Base-by-base conservation (phyloP, 2,329 filamentous ascomycete species). In the Penicillium sp. region DNA sequence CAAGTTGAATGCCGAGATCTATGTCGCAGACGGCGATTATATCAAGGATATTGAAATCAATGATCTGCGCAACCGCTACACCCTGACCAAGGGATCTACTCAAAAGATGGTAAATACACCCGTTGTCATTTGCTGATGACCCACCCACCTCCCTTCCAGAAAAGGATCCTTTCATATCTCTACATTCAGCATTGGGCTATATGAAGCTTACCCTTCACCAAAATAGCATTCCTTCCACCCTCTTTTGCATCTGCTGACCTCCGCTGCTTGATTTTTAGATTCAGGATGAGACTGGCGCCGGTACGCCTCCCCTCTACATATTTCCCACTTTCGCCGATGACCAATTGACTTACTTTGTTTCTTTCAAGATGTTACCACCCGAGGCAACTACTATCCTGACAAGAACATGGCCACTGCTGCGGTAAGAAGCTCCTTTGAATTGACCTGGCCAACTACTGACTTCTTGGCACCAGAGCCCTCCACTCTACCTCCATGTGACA, bases 21-120 rank as follows among this genome's bases (percentile, higher is more conserved):
- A 97, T 72, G 89, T 96, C 66, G 89, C 92, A 58, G 94, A 97
- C 72, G 94, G 94, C 67, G 94, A 99, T 77, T 97, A 90, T 74
- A 97, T 99, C 77, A 94, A 95, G 76, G 94, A 99, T 71, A 96
- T 99, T 70, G 94, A 97, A 80, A 91, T 99, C 80, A 99, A 99
- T 75, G 93, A 97, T 76, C 79, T 97, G 69, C 88, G 93, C 61
- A 99, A 97, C 74, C 90, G 93, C 67, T 99, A 99, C 76, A 88
- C 92, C 74, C 83, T 99, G 79, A 99, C 93, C 61, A 97, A 97
- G 81, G 92, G 92, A 69, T 89, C 91, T 67, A 96, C 92, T 63
- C 94, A 97, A 82, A 96, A 96, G 85, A 96, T 94, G 93, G 94
- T 99, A 97, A 96, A 88, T 92, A 88, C n/a, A 77, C 84, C 83